Evolutionary conservation across 768 basidiomycete species (phyloP).

Genomic region (Kwoniella botswanensis): DNA sequence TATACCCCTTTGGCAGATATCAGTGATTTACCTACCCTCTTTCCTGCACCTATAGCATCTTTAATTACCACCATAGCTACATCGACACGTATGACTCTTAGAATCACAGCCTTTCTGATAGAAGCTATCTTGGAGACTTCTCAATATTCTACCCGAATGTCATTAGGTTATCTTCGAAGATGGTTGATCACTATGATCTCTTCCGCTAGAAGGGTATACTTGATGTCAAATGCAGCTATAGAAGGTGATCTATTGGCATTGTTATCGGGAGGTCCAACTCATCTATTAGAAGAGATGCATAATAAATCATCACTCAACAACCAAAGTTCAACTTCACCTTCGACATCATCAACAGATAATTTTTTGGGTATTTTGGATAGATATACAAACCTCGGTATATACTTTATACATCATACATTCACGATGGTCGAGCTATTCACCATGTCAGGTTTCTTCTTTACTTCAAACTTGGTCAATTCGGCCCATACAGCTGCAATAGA

Average conservation of each 20-base stretch:
- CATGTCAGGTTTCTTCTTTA: conserved; percentile 60
- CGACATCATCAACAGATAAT: conserved; percentile 28
- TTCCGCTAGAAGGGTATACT: conserved; percentile 55
- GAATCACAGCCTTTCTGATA: conserved; percentile 52
- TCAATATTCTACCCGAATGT: conserved; percentile 47
- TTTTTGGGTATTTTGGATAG: conserved; percentile 58
- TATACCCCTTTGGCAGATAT: conserved; percentile 25
- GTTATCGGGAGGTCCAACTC: conserved; percentile 8
- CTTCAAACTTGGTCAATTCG: conserved; percentile 47
- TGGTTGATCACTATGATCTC: conserved; percentile 57
- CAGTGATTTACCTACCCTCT: conserved; percentile 45
- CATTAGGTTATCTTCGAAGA: conserved; percentile 53
- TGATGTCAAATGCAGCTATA: conserved; percentile 47
- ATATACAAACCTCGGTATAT: conserved; percentile 59
- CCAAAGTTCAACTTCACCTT: not conserved
- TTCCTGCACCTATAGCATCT: conserved; percentile 55
- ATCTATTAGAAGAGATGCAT: not conserved
- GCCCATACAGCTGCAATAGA: conserved; percentile 53
- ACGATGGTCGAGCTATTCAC: conserved; percentile 60
- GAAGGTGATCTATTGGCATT: conserved; percentile 31
- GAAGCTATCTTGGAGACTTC: conserved; percentile 57
- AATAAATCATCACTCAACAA: not conserved
- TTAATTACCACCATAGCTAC: conserved; percentile 56
- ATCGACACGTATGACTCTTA: conserved; percentile 49
- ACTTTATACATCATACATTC: conserved; percentile 58